Conservation (phyloP, 2,329 filamentous ascomycete species). For the Talaromyces piceae region DNA sequence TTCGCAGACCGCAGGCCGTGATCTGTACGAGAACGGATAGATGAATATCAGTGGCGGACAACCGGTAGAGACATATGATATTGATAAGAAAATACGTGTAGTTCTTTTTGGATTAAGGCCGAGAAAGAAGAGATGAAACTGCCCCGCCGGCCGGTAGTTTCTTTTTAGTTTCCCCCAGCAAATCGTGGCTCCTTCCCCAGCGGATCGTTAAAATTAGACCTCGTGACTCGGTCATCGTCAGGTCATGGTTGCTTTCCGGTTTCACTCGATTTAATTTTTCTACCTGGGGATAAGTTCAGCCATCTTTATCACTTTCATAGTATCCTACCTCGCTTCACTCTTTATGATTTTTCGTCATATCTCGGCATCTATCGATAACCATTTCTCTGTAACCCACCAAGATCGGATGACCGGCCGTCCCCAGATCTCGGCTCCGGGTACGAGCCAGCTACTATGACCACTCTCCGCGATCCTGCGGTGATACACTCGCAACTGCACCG, state of each 20-base stretch:
- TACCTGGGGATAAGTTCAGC: background rate
- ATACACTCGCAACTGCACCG: conserved; percentile 22
- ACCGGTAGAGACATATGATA: background rate
- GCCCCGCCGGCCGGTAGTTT: background rate
- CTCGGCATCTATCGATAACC: background rate
- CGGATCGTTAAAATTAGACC: background rate
- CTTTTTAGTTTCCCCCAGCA: background rate
- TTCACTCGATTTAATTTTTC: background rate
- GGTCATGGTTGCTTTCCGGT: too few species aligned
- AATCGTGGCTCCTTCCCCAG: background rate
- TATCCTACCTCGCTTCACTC: background rate
- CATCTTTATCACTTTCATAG: background rate
- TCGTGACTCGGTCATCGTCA: background rate
- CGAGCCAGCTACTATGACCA: conserved; percentile 22
- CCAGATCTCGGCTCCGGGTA: conserved; percentile 20
- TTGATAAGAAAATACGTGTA: background rate
- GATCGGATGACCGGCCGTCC: conserved; percentile 5
- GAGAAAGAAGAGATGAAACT: background rate
- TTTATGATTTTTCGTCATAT: background rate
- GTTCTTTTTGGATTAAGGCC: too few species aligned
- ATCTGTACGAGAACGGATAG: background rate
- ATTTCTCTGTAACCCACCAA: too few species aligned
- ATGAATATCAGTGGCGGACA: background rate
- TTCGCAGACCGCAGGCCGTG: background rate
- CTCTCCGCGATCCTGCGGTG: conserved; percentile 25